These are phyloP conservation scores for Monosporascus sp. DNA, from an alignment of 2,329 filamentous ascomycete species.

Conservation along the genomic window DNA sequence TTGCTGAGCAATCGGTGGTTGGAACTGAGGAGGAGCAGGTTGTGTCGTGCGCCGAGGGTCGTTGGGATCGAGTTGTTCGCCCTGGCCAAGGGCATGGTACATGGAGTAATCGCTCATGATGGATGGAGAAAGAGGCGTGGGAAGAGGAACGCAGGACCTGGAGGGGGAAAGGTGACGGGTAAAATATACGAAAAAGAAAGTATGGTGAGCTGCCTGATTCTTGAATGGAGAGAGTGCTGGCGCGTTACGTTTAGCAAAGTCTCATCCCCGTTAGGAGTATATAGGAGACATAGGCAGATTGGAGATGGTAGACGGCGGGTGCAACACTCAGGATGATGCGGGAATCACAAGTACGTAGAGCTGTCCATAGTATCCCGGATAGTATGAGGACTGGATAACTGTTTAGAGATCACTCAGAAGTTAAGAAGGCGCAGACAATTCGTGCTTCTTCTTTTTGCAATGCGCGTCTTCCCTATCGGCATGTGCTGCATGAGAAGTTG, in stretches of 20 bases:
- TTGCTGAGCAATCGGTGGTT: conserved; percentile 46
- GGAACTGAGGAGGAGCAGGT: conserved; percentile 49
- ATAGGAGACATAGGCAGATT: background rate
- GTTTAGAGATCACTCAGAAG: background rate
- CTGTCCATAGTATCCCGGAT: background rate
- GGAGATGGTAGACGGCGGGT: no score
- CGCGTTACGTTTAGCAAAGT: background rate
- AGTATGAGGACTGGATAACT: no score
- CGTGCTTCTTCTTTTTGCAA: background rate
- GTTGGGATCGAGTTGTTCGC: conserved; percentile 49
- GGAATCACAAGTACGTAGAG: background rate
- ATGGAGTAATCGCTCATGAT: conserved; percentile 50
- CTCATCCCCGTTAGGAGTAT: background rate
- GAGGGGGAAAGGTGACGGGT: no score
- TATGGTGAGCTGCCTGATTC: background rate
- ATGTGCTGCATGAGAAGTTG: background rate
- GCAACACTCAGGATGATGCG: background rate
- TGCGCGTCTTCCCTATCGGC: background rate
- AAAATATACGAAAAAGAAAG: no score
- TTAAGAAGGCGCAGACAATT: background rate
- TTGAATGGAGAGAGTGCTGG: background rate
- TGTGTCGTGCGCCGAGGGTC: conserved; percentile 46
- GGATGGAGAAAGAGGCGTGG: background rate
- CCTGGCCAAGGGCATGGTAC: conserved; percentile 53
- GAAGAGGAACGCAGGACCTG: background rate